Evolutionary conservation across 305 asterid genomes (phyloP).

Genomic region (Fraxinus dipetala): DNA sequence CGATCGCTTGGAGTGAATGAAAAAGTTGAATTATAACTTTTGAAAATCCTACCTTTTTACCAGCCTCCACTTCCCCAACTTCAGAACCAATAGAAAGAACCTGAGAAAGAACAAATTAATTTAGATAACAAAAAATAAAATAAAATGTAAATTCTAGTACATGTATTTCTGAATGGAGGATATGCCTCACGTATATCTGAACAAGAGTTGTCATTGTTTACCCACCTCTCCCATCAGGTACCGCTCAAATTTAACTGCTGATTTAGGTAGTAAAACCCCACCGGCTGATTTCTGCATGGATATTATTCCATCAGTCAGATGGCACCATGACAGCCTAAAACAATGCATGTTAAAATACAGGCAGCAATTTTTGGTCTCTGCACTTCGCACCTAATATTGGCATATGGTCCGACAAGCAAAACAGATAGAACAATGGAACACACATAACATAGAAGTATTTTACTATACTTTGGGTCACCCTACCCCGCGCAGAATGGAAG

Average conservation of each 20-base stretch:
- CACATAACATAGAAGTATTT: background rate
- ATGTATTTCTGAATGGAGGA: background rate
- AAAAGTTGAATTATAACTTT: background rate
- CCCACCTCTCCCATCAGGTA: constrained; percentile 88
- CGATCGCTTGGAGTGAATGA: background rate
- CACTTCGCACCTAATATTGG: background rate
- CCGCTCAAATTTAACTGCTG: constrained; percentile 80
- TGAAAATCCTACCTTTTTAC: constrained; percentile 56
- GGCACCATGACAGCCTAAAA: background rate
- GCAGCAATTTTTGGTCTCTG: background rate
- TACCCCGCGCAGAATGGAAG: background rate
- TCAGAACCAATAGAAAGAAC: constrained; percentile 73
- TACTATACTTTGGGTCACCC: background rate
- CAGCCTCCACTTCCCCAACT: constrained; percentile 53
- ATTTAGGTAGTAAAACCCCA: constrained; percentile 83
- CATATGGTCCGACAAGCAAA: background rate
- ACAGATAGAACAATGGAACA: background rate
- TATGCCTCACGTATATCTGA: background rate
- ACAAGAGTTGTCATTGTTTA: background rate
- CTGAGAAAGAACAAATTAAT: constrained; percentile 25
- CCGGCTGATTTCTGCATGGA: constrained; percentile 81
- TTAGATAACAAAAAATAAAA: background rate
- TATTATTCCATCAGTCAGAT: constrained; percentile 15
- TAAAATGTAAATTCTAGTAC: background rate
- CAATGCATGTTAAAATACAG: background rate